Percentiles rank a stretch among this genome's conserved stretches.
Conservation (phyloP, 2,329 filamentous ascomycete genomes). For the Aureobasidium vineae region DNA sequence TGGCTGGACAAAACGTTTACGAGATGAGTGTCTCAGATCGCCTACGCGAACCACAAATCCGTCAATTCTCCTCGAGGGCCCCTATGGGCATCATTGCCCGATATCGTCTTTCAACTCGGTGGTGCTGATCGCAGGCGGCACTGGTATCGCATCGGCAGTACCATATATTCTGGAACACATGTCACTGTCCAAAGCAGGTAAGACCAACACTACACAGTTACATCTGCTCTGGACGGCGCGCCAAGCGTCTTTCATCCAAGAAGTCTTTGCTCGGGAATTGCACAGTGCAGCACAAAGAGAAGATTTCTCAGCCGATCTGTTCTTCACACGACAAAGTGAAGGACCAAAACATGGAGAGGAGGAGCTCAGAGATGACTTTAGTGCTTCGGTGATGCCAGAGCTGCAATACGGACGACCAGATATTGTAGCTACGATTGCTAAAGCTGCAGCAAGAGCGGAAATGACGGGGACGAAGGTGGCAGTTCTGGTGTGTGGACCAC, state of each 20-base stretch:
- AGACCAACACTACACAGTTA: neutral
- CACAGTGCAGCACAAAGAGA: neutral
- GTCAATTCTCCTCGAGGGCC: constrained; percentile 51
- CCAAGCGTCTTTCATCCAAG: constrained; percentile 2
- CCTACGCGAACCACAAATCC: constrained; percentile 34
- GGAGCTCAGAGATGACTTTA: neutral
- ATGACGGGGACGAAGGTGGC: constrained; percentile 1
- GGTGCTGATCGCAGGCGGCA: constrained; percentile 50
- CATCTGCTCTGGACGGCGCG: constrained; percentile 16
- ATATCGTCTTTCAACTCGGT: constrained; percentile 44
- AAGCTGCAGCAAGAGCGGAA: constrained; percentile 15
- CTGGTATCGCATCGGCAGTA: constrained; percentile 49
- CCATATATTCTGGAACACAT: constrained; percentile 31
- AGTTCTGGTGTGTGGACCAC: constrained; percentile 17
- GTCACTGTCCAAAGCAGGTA: neutral
- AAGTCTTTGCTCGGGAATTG: constrained; percentile 10
- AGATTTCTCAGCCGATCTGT: constrained; percentile 30
- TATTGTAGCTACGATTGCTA: constrained; percentile 29
- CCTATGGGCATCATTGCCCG: constrained; percentile 48
- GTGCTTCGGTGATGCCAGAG: neutral
- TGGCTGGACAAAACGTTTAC: constrained; percentile 52
- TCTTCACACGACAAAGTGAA: constrained; percentile 27
- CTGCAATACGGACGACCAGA: constrained; percentile 30
- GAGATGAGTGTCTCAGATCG: constrained; percentile 38
- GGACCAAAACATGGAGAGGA: neutral